Percentiles rank a stretch among this genome's conserved stretches.
These are phyloP conservation scores for Xylaria sp. DNA, from an alignment of 2,329 filamentous ascomycete genomes.

Conservation along the genomic window DNA sequence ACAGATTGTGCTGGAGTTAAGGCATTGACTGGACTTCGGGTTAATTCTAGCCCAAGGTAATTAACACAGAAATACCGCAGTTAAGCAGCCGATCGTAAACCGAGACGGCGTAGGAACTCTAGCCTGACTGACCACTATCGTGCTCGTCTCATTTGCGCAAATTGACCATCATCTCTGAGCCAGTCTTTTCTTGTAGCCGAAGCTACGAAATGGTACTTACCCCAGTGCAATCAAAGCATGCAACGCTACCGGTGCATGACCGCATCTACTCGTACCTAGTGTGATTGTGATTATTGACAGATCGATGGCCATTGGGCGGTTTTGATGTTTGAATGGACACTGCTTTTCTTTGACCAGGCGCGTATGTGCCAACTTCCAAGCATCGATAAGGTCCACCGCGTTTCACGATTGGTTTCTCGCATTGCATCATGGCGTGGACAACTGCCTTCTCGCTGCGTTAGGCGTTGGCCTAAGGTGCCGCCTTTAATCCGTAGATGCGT, in stretches of 20 bases:
- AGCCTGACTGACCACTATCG: background rate
- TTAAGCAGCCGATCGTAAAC: no score
- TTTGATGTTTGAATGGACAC: no score
- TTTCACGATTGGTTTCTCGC: background rate
- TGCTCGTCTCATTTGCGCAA: conserved; percentile 10
- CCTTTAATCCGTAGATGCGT: no score
- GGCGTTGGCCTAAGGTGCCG: background rate
- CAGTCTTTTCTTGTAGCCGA: conserved; percentile 13
- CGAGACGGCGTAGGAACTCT: no score
- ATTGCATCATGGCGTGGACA: background rate
- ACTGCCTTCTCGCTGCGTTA: background rate
- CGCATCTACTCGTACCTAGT: background rate
- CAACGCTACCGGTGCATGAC: background rate
- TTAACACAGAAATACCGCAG: no score
- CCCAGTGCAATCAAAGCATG: no score
- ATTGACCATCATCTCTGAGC: conserved; percentile 28
- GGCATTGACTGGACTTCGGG: no score
- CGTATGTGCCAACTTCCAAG: background rate
- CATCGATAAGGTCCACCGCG: background rate
- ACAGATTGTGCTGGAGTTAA: no score
- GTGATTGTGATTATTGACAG: background rate
- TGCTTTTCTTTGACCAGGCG: background rate
- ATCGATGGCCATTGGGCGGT: no score
- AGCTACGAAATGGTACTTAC: background rate
- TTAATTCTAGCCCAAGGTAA: no score